Conservation (phyloP, 306 rosid species). For the Trifolium fragiferum region DNA sequence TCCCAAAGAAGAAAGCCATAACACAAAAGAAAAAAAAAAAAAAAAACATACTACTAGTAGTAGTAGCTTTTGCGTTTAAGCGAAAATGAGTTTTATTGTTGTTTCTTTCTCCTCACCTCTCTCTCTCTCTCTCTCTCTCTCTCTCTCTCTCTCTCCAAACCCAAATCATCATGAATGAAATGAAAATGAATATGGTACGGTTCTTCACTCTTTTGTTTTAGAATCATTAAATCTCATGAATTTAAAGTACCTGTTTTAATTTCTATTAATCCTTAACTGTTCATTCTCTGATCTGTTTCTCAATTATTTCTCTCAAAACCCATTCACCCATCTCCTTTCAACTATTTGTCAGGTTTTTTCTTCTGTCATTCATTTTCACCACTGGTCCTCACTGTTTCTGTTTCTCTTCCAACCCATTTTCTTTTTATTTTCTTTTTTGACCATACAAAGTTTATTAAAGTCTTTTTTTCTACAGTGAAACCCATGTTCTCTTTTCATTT, state of each 20-base stretch:
- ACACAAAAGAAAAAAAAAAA: not conserved
- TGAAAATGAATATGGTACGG: too few relatives aligned
- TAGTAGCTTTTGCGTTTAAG: not conserved
- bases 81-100: too few relatives aligned
- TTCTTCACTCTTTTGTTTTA: too few relatives aligned
- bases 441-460: conserved; percentile 56
- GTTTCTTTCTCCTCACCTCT: not conserved
- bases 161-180: too few relatives aligned
- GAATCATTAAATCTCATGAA: not conserved
- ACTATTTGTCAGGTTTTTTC: conserved; percentile 33
- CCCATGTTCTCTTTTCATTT: not conserved
- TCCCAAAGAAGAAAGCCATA: conserved; percentile 19
- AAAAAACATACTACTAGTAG: too few relatives aligned
- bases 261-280: conserved; percentile 17
- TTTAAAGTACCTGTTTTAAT: not conserved
- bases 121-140: too few relatives aligned
- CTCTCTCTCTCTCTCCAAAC: too few relatives aligned
- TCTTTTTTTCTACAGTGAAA: conserved; percentile 41
- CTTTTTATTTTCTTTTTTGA: conserved; percentile 56
- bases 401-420: conserved; percentile 40
- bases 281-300: conserved; percentile 45
- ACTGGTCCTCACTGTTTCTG: conserved; percentile 25
- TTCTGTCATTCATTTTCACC: conserved; percentile 33
- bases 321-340: conserved; percentile 42
- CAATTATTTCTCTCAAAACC: conserved; percentile 33